Evolutionary conservation across 352 stramenopile species (phyloP).

Genomic region (Globisporangium paddicum): DNA sequence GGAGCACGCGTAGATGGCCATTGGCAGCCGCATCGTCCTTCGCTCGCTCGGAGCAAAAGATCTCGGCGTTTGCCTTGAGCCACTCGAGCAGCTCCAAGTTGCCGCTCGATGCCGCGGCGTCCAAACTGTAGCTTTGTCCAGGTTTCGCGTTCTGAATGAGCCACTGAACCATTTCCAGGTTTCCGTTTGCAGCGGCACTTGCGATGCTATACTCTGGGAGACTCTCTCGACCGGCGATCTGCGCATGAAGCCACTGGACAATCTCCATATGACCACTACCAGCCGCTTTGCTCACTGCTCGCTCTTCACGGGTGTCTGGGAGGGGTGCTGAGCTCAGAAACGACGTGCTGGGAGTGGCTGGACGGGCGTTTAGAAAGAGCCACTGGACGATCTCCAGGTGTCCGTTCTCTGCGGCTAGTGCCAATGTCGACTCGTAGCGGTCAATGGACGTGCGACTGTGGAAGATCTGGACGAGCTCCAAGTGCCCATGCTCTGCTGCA

Average conservation of each 20-base stretch:
- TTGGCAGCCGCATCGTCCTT: not conserved
- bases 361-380: not conserved
- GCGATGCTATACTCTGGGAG: not conserved
- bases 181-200: not conserved
- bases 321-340: not conserved
- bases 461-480: not conserved
- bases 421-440: not conserved
- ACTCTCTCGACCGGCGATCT: not conserved
- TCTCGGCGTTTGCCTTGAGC: not conserved
- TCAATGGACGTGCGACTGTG: not conserved
- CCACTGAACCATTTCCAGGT: not conserved
- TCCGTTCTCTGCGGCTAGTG: not conserved
- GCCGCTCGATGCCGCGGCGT: not conserved
- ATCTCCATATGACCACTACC: not conserved
- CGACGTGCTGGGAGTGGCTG: not conserved
- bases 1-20: not conserved
- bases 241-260: not conserved
- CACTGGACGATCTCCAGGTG: too few species aligned
- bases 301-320: not conserved
- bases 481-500: not conserved
- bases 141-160: not conserved
- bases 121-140: not conserved
- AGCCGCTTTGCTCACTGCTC: not conserved
- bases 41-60: not conserved
- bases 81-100: not conserved